These are phyloP conservation scores for Lablab purpureus DNA, from an alignment of 306 rosid species.

Conservation along the genomic window DNA sequence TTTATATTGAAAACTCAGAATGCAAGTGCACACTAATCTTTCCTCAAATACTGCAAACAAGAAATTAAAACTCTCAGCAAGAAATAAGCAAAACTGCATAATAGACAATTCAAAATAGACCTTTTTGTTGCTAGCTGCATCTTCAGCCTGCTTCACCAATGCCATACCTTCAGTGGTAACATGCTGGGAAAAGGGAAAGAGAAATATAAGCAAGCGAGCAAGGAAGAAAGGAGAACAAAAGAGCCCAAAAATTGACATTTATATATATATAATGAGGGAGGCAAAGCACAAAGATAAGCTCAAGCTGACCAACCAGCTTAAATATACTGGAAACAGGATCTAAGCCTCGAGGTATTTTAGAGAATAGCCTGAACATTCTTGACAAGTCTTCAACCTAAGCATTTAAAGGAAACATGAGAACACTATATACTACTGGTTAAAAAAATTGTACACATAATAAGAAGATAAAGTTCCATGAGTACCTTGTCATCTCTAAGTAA, in stretches of 20 bases:
- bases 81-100: slow-evolving; percentile 31
- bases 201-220: slow-evolving; percentile 31
- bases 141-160: slow-evolving; percentile 95
- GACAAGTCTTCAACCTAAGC: slow-evolving; percentile 86
- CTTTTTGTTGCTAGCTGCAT: slow-evolving; percentile 94
- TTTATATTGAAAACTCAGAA: not conserved
- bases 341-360: slow-evolving; percentile 88
- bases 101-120: slow-evolving; percentile 49
- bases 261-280: slow-evolving; percentile 3
- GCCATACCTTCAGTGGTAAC: slow-evolving; percentile 94
- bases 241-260: not conserved
- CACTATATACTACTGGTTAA: not conserved
- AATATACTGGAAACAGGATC: slow-evolving; percentile 91
- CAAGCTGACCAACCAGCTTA: slow-evolving; percentile 73
- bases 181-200: slow-evolving; percentile 66
- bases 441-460: slow-evolving; percentile 14
- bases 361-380: slow-evolving; percentile 97
- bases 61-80: slow-evolving; percentile 33
- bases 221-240: slow-evolving; percentile 1
- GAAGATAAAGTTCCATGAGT: slow-evolving; percentile 26
- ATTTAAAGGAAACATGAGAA: slow-evolving; percentile 31
- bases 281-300: slow-evolving; percentile 32
- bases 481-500: slow-evolving; percentile 94
- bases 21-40: not conserved
- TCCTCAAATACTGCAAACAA: slow-evolving; percentile 24